A percentile compares a stretch with the other conserved stretches of the same genome.
Evolutionary conservation across 1,284 basidiomycete genomes (phyloP).

Genomic region (Apiotrichum laibachii): DNA sequence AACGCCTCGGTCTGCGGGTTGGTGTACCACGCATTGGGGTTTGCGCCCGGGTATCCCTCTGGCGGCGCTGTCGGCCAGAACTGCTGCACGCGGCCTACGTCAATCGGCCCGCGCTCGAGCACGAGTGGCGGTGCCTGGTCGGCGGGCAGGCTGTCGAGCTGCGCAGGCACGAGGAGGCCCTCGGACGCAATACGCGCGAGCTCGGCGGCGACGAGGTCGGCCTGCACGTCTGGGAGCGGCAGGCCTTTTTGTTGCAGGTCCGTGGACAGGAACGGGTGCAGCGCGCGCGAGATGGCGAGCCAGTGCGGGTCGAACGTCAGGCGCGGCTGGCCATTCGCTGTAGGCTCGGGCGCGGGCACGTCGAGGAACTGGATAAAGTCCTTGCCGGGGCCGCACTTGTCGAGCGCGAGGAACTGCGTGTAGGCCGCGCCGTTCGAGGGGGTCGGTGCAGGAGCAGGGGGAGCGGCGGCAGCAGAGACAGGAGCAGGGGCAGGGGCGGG

Average conservation of each 20-base stretch:
- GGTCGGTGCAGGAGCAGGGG: background rate
- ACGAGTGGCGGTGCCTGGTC: conserved; percentile 34
- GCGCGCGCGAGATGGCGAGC: conserved; percentile 87
- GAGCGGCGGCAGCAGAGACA: background rate
- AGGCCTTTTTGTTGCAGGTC: conserved; percentile 58
- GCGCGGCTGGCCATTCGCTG: conserved; percentile 43
- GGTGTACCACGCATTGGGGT: conserved; percentile 63
- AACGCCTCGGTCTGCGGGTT: conserved; percentile 91
- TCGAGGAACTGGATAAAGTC: conserved; percentile 82
- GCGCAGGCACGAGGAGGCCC: conserved; percentile 37
- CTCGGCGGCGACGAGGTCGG: conserved; percentile 62
- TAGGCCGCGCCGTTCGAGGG: background rate
- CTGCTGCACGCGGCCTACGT: conserved; percentile 63
- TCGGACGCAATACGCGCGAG: conserved; percentile 61
- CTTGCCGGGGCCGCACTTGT: conserved; percentile 81
- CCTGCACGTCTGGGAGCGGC: conserved; percentile 61
- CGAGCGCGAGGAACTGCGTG: conserved; percentile 73
- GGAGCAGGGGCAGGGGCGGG: background rate
- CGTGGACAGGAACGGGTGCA: conserved; percentile 72
- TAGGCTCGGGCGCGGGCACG: conserved; percentile 51
- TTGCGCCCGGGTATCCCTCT: conserved; percentile 50
- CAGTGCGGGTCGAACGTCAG: conserved; percentile 80
- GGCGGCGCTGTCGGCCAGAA: conserved; percentile 74
- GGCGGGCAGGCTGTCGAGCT: conserved; percentile 4
- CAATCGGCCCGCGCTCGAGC: conserved; percentile 37